These are phyloP conservation scores for Baorangia bicolor DNA, from an alignment of 768 basidiomycete genomes.

Conservation along the genomic window DNA sequence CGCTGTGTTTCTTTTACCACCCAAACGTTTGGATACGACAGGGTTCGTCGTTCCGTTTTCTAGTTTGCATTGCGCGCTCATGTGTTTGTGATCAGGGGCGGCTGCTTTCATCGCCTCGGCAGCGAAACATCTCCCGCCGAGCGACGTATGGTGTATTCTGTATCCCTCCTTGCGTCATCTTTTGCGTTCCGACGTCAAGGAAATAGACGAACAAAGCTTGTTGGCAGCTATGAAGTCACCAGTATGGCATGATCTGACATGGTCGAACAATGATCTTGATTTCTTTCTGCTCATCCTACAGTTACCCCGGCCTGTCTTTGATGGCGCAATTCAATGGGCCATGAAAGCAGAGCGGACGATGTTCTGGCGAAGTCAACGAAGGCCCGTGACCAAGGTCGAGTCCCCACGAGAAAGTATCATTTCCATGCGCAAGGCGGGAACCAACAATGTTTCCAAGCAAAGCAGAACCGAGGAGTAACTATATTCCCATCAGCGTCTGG, in stretches of 20 bases:
- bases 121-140: slow-evolving; percentile 74
- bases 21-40: slow-evolving; percentile 96
- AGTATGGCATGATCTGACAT: slow-evolving; percentile 44
- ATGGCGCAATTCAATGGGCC: slow-evolving; percentile 86
- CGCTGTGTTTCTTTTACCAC: slow-evolving; percentile 88
- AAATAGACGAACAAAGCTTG: slow-evolving; percentile 73
- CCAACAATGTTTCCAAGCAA: slow-evolving; percentile 38
- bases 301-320: slow-evolving; percentile 73
- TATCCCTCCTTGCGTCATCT: slow-evolving; percentile 90
- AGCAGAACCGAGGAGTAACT: slow-evolving; percentile 77
- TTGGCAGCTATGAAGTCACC: slow-evolving; percentile 74
- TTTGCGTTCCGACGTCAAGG: slow-evolving; percentile 76
- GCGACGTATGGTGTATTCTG: slow-evolving; percentile 96
- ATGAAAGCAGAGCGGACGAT: slow-evolving; percentile 75
- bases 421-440: slow-evolving; percentile 55
- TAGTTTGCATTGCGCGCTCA: background rate
- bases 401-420: slow-evolving; percentile 73
- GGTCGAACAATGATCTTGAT: background rate
- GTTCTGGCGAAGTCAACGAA: slow-evolving; percentile 70
- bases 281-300: slow-evolving; percentile 15
- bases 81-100: slow-evolving; percentile 52
- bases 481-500: background rate
- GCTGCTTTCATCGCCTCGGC: slow-evolving; percentile 87
- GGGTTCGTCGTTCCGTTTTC: slow-evolving; percentile 45
- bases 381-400: slow-evolving; percentile 50